phyloP scores from a whole-genome alignment of 2,329 filamentous ascomycete species.

The Pestalotiopsis fici region DNA sequence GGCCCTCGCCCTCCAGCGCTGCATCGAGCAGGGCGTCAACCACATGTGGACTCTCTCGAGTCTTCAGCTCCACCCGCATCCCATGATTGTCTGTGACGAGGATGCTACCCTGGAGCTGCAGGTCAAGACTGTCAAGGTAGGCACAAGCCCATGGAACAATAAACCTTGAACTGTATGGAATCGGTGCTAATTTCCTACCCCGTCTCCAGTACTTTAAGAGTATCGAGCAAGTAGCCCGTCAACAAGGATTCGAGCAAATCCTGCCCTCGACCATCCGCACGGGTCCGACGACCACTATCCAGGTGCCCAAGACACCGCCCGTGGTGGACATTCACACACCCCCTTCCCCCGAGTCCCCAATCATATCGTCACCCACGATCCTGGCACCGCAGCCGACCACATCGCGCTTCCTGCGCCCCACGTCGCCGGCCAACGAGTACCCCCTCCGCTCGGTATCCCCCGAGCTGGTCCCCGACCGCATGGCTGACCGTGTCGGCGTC shows the following conservation, averaged over 20 bases:
- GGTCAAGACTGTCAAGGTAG: constrained; percentile 70
- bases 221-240: constrained; percentile 64
- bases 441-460: constrained; percentile 57
- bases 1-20: constrained; percentile 75
- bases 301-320: constrained; percentile 28
- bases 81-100: constrained; percentile 82
- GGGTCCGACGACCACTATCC: constrained; percentile 35
- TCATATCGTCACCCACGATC: constrained; percentile 42
- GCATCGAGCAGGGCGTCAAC: constrained; percentile 79
- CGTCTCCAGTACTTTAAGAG: constrained; percentile 66
- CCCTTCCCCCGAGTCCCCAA: constrained; percentile 10
- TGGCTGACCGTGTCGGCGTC: constrained; percentile 58
- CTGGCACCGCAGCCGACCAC: constrained; percentile 57
- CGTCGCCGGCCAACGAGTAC: constrained; percentile 56
- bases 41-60: constrained; percentile 90
- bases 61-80: constrained; percentile 78
- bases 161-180: neutral
- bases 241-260: constrained; percentile 59
- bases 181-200: too few species aligned
- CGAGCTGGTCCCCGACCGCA: constrained; percentile 63
- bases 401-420: constrained; percentile 51
- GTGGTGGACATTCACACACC: constrained; percentile 41
- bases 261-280: constrained; percentile 58
- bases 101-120: constrained; percentile 74
- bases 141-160: constrained; percentile 6